Evolutionary conservation across 306 rosid genomes (phyloP).

Genomic region (Hylodesmum podocarpum): DNA sequence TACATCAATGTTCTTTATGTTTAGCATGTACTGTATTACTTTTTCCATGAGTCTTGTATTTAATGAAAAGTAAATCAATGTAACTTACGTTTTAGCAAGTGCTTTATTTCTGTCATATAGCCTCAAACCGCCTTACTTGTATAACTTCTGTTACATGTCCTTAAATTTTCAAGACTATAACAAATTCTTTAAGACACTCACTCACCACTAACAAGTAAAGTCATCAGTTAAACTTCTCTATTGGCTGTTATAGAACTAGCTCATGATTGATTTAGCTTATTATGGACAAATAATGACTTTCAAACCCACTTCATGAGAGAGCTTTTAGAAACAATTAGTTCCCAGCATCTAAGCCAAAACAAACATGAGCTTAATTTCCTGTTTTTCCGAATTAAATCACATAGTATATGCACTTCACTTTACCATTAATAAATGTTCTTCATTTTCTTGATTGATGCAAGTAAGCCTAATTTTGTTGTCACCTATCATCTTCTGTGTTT

Average conservation of each 20-base stretch:
- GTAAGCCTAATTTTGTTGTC: neutral
- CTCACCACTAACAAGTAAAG: neutral
- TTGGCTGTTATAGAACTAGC: neutral
- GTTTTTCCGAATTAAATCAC: neutral
- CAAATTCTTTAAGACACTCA: neutral
- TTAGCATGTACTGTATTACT: neutral
- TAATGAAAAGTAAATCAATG: neutral
- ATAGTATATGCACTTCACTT: neutral
- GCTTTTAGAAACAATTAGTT: too few relatives aligned
- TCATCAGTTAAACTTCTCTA: neutral
- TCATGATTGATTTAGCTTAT: neutral
- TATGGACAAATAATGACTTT: neutral
- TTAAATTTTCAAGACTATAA: neutral
- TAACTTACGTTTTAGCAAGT: too few relatives aligned
- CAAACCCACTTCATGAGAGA: too few relatives aligned
- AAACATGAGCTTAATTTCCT: neutral
- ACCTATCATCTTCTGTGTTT: neutral
- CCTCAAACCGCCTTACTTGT: neutral
- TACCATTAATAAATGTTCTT: neutral
- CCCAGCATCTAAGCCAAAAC: too few relatives aligned
- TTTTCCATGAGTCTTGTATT: neutral
- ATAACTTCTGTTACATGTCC: neutral
- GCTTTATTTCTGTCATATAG: neutral
- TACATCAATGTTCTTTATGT: neutral
- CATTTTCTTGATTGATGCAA: too few relatives aligned